A percentile compares a stretch with the other conserved stretches of the same genome.
Evolutionary conservation across 2,329 filamentous ascomycete species (phyloP).

Genomic region (Achaetomium macrosporum): DNA sequence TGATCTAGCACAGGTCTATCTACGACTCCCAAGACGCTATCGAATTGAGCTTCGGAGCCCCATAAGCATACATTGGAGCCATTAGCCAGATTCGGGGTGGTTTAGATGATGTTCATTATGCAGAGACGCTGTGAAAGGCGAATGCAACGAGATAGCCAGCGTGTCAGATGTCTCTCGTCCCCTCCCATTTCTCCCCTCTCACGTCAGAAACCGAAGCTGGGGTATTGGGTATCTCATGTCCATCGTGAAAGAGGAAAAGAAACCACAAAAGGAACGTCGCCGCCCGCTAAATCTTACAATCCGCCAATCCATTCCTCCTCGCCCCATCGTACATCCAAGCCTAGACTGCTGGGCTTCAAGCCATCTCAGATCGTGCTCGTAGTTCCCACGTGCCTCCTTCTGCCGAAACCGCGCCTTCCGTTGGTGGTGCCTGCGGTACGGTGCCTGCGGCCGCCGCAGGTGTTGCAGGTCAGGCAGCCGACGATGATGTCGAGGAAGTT

Average conservation of each 20-base stretch:
- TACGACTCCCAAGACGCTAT: too few relatives aligned
- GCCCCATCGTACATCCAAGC: not conserved
- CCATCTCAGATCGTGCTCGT: conserved; percentile 19
- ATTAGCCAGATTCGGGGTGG: not conserved
- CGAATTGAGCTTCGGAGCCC: too few relatives aligned
- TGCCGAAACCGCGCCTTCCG: conserved; percentile 13
- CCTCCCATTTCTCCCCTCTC: not conserved
- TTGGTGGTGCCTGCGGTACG: conserved; percentile 15
- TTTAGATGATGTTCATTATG: not conserved
- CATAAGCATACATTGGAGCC: too few relatives aligned
- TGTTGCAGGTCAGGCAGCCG: conserved; percentile 56
- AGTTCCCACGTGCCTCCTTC: conserved; percentile 18
- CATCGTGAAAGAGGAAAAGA: not conserved
- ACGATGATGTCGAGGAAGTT: conserved; percentile 61
- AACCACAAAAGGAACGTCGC: not conserved
- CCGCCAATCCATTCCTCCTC: not conserved
- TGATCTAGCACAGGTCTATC: not conserved
- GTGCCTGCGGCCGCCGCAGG: conserved; percentile 31
- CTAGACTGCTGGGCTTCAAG: too few relatives aligned
- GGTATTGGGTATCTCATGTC: conserved; percentile 15
- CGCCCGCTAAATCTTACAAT: not conserved
- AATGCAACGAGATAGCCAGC: not conserved
- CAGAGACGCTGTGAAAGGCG: not conserved
- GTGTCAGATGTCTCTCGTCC: not conserved
- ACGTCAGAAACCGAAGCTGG: not conserved